Base-by-base conservation (phyloP, 106 monocot species). In the Dactylorhiza incarnata region DNA sequence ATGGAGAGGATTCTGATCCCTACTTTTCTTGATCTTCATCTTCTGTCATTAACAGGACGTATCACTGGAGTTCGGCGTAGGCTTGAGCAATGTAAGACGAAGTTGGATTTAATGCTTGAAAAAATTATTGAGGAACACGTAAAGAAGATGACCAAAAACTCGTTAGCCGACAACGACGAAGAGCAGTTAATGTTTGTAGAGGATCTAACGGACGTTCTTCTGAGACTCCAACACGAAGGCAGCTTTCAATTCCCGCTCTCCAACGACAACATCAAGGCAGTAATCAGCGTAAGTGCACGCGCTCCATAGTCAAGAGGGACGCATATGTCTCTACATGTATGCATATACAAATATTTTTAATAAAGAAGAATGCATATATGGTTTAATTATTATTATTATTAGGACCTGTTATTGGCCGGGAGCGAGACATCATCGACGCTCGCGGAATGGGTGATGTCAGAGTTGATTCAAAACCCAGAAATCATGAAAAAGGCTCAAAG, bases 201-300 rank as follows among this genome's bases (percentile, higher is more conserved):
- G 23, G 47, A 25, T 45, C 0, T 76, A 26, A 44, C 54, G 8
- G 76, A 48, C 54, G 76, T 76, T 16, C 76, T 76, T 1, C n/a
- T 76, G 12, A 63, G 13, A 12, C 7, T 49, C 14, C 37, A 66
- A 15, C 11, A 65, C 0, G 22, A 48, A 2, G 49, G 47, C 2
- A 48, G 10, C 6, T 48, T 45, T 5, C 49, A 11, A 0, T 22
- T 77, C 67, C 22, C 66, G 1, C 49, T 52, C 67, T 20, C 26
- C 11, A 37, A 8, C 4, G 68, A 68, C 13, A 15, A 16, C 49
- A 24, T 77, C 1, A 68, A 77, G 50, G 77, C 49, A 3, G 77
- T 77, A 4, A 68, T 77, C 11, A 14, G 48, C 4, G 68, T 77
- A 49, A 49, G 77, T n/a, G n/a, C n/a, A n/a, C n/a, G n/a, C n/a